Percentiles rank a stretch among this genome's conserved stretches.
Evolutionary conservation across 2,329 filamentous ascomycete genomes (phyloP).

Genomic region (Pezicula rhizophila): DNA sequence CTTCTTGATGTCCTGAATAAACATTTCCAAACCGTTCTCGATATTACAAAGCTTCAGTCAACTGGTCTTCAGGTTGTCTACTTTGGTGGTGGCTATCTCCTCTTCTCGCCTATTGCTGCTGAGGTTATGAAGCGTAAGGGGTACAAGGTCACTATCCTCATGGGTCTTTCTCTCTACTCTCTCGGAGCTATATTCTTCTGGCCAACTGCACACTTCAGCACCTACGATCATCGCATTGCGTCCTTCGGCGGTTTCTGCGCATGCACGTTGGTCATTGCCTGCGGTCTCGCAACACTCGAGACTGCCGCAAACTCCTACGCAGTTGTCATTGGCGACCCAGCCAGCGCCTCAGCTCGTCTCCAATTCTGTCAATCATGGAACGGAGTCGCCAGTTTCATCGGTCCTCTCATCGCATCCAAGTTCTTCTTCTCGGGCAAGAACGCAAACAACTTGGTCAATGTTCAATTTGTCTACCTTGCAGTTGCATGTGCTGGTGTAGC

Average conservation of each 20-base stretch:
- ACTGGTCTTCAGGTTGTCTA: slow-evolving; percentile 66
- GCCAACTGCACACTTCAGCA: slow-evolving; percentile 66
- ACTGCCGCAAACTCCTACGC: slow-evolving; percentile 73
- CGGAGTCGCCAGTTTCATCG: slow-evolving; percentile 66
- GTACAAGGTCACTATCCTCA: slow-evolving; percentile 73
- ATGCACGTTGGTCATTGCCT: slow-evolving; percentile 67
- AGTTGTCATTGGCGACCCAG: slow-evolving; percentile 63
- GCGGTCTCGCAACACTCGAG: slow-evolving; percentile 70
- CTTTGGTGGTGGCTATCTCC: slow-evolving; percentile 65
- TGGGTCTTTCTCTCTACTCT: slow-evolving; percentile 70
- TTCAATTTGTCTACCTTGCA: slow-evolving; percentile 81
- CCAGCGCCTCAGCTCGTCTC: slow-evolving; percentile 67
- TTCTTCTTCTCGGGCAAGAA: slow-evolving; percentile 59
- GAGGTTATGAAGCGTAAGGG: slow-evolving; percentile 68
- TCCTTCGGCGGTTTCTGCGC: slow-evolving; percentile 77
- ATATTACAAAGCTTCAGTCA: slow-evolving; percentile 54
- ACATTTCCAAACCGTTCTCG: slow-evolving; percentile 57
- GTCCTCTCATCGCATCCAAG: slow-evolving; percentile 65
- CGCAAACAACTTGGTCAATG: slow-evolving; percentile 65
- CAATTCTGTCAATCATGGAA: slow-evolving; percentile 72
- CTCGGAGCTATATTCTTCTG: slow-evolving; percentile 72
- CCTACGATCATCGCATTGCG: slow-evolving; percentile 43
- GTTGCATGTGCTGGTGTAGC: slow-evolving; percentile 68
- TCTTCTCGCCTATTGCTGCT: slow-evolving; percentile 61
- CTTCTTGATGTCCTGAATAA: slow-evolving; percentile 76